phyloP scores from a whole-genome alignment of 2,329 filamentous ascomycete genomes.

The Penicillium sp. region DNA sequence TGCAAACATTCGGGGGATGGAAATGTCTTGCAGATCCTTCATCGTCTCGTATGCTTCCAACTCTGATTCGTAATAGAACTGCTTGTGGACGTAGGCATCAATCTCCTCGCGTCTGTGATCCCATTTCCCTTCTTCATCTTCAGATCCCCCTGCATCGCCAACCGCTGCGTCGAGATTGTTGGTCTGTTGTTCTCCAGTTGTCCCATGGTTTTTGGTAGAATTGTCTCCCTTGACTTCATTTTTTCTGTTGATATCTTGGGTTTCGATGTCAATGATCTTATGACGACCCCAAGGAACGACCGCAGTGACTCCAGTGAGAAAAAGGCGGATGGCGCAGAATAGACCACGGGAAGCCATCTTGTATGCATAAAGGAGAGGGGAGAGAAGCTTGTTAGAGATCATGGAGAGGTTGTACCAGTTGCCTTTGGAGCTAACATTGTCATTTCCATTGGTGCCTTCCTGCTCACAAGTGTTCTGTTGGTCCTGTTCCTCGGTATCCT shows the following conservation, averaged over 20 bases:
- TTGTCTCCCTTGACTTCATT: neutral
- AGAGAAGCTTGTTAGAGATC: neutral
- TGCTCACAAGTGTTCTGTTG: neutral
- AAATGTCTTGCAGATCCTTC: neutral
- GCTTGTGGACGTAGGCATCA: neutral
- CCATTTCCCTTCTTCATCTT: neutral
- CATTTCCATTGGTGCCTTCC: neutral
- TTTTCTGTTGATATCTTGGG: neutral
- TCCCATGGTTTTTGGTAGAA: neutral
- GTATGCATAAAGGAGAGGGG: neutral
- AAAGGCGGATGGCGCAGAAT: neutral
- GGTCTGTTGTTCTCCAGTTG: neutral
- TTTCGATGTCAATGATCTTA: neutral
- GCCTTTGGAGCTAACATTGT: neutral
- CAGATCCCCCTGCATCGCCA: neutral
- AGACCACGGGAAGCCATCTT: neutral
- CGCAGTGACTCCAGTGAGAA: neutral
- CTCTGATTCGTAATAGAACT: neutral
- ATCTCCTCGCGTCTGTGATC: neutral
- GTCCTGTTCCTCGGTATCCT: neutral
- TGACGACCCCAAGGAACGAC: neutral
- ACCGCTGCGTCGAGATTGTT: neutral
- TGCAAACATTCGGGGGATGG: neutral
- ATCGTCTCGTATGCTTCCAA: neutral
- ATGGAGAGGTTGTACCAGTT: neutral